A percentile compares a stretch with the other conserved stretches of the same genome.
phyloP scores from a whole-genome alignment of 805 yeast species.

The Yarrowia deformans region DNA sequence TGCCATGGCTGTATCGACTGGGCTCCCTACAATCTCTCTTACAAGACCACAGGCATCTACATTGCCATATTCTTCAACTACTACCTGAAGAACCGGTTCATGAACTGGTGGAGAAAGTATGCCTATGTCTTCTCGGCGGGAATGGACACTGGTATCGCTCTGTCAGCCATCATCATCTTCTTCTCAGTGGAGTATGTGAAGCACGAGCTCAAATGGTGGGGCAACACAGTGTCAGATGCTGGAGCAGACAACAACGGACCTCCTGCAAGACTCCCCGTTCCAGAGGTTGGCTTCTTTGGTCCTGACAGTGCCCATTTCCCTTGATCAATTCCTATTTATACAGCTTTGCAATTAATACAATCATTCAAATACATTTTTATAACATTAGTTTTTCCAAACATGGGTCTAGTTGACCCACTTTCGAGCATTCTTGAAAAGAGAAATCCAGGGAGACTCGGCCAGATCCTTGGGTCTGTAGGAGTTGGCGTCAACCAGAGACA shows the following conservation, averaged over 20 bases:
- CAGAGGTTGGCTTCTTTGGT: conserved; percentile 48
- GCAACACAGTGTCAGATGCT: conserved; percentile 49
- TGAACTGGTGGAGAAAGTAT: conserved; percentile 62
- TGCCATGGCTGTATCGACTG: conserved; percentile 14
- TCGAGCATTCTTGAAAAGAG: conserved; percentile 90
- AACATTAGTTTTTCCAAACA: conserved; percentile 17
- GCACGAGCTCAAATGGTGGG: conserved; percentile 58
- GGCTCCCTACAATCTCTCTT: conserved; percentile 50
- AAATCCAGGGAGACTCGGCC: conserved; percentile 95
- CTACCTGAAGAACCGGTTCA: conserved; percentile 53
- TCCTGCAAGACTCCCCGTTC: conserved; percentile 33
- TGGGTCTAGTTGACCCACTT: conserved; percentile 72
- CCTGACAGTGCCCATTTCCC: conserved; percentile 45
- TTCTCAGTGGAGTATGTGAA: conserved; percentile 53
- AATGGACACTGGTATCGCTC: conserved; percentile 59
- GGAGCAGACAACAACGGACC: conserved; percentile 20
- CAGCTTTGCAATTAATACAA: conserved; percentile 12
- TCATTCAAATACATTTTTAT: conserved; percentile 32
- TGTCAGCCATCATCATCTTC: conserved; percentile 57
- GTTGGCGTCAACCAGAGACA: conserved; percentile 82
- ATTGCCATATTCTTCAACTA: conserved; percentile 57
- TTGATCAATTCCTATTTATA: neutral
- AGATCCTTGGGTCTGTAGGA: conserved; percentile 67
- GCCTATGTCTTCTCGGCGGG: conserved; percentile 59
- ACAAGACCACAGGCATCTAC: conserved; percentile 54